Percentiles rank a stretch among this genome's conserved stretches.
phyloP scores from a whole-genome alignment of 2,329 filamentous ascomycete species.

The Trichophyton schoenleinii region DNA sequence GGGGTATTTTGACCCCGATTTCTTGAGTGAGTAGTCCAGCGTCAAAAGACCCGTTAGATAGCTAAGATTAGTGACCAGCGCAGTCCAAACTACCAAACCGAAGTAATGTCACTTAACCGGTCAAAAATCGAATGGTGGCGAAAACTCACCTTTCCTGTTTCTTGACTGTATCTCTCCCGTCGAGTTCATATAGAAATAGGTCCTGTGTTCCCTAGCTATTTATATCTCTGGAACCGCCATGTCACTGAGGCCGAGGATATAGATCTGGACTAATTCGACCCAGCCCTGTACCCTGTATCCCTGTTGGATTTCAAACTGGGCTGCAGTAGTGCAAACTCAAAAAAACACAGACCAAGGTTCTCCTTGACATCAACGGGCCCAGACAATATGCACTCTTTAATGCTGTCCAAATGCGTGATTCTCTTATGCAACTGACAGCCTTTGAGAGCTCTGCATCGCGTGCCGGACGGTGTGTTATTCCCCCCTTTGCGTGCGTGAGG shows the following conservation, averaged over 20 bases:
- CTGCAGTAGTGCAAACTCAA: neutral
- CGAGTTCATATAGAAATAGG: neutral
- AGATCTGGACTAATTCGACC: neutral
- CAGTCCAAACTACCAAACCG: slow-evolving; percentile 60
- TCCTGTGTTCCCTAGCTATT: neutral
- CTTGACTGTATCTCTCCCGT: neutral
- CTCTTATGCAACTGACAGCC: neutral
- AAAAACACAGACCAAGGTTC: neutral
- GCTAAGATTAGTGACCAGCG: slow-evolving; percentile 69
- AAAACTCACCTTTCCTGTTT: slow-evolving; percentile 5
- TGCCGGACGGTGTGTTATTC: no score
- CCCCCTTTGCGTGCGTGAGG: neutral
- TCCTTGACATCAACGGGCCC: neutral
- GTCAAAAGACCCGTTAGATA: slow-evolving; percentile 76
- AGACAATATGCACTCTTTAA: neutral
- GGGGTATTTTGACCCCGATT: slow-evolving; percentile 55
- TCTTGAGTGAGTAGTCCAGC: slow-evolving; percentile 63
- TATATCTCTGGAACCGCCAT: neutral
- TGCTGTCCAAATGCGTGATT: neutral
- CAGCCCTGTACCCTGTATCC: neutral
- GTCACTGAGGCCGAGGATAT: neutral
- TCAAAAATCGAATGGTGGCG: neutral
- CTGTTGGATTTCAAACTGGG: neutral
- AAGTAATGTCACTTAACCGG: neutral
- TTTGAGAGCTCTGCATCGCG: neutral